Evolutionary conservation across 2,329 filamentous ascomycete species (phyloP).

Genomic region (Diaporthe ilicicola): DNA sequence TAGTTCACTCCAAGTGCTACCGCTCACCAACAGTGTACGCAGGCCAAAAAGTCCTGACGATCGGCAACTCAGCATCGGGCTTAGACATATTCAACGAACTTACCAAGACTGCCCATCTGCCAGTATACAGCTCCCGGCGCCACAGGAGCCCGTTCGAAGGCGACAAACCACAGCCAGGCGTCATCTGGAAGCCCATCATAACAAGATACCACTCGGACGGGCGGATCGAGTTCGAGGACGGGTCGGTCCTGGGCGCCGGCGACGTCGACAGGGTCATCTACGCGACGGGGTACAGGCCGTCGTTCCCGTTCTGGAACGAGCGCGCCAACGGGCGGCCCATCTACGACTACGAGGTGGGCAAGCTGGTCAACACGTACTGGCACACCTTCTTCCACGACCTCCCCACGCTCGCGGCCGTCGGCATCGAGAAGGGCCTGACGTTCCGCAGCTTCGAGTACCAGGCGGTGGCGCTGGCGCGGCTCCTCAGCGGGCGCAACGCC

Average conservation of each 20-base stretch:
- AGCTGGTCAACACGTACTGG: slow-evolving; percentile 55
- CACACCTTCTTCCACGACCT: slow-evolving; percentile 62
- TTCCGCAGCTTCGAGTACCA: slow-evolving; percentile 66
- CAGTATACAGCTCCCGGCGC: slow-evolving; percentile 61
- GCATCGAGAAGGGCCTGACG: slow-evolving; percentile 59
- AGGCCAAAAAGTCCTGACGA: slow-evolving; percentile 46
- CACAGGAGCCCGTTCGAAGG: slow-evolving; percentile 61
- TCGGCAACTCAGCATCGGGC: slow-evolving; percentile 56
- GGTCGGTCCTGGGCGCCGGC: slow-evolving; percentile 40
- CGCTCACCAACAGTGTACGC: slow-evolving; percentile 47
- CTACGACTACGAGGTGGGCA: slow-evolving; percentile 58
- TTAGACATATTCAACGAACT: slow-evolving; percentile 51
- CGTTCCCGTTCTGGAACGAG: slow-evolving; percentile 59
- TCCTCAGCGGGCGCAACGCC: slow-evolving; percentile 53
- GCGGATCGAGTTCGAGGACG: slow-evolving; percentile 53
- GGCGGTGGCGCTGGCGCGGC: slow-evolving; percentile 59
- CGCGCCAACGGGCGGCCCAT: slow-evolving; percentile 53
- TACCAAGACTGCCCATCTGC: slow-evolving; percentile 45
- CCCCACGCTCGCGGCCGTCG: slow-evolving; percentile 58
- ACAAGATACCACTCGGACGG: slow-evolving; percentile 51
- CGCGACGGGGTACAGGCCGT: slow-evolving; percentile 53
- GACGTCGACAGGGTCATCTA: slow-evolving; percentile 52
- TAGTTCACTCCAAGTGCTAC: slow-evolving; percentile 56
- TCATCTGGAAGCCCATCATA: slow-evolving; percentile 64
- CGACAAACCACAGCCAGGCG: slow-evolving; percentile 52